Evolutionary conservation across 192 early-diverging fungal genomes (phyloP), one percentile per base, ranked within the genome.

Genomic region (Dimargaris cristalligena): DNA sequence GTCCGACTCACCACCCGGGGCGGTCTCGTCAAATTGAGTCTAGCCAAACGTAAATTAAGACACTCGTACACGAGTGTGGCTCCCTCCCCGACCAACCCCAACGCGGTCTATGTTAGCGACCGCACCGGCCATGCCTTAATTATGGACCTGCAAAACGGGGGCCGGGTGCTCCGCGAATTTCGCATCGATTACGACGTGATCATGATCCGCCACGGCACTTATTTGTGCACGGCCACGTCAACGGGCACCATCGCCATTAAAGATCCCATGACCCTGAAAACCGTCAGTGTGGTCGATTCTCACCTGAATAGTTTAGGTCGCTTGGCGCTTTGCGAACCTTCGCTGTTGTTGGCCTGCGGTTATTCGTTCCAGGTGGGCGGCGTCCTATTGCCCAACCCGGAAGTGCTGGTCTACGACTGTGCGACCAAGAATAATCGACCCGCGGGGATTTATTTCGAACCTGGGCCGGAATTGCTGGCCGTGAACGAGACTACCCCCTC

Each of bases 1-100:
- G 62, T 89, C 14, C 85, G 81, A 60, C 68, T 86, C 63, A 72
- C 75, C 34, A 78, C 80, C 44, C 54, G 77, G 60, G 72, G 67
- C 57, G 77, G 72, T 49, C 41, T 75, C 20, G 74, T 69, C 11
- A 68, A 64, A 65, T 80, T 30, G 49, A 38, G 30, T 61, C 60
- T 34, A 58, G 57, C 4, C 67, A 80, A 65, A 76, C 70, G 41
- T 69, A 80, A 28, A 76, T 71, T 72, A 74, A 73, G 52, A 63
- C 63, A 11, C 69, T 70, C 58, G n/a, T 71, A 28, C 34, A 13
- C 54, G 3, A 34, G 54, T 16, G 32, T 34, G 20, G 20, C 32
- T 16, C 16, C 23, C 13, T 34, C 54, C 29, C 30, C 54, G 30
- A 31, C 34, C 18, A 34, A 56, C 31, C 18, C 54, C 1, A 34